Evolutionary conservation across 441 rosid genomes (phyloP), one percentile per base, ranked within the genome.

Genomic region (Capsella rubella): DNA sequence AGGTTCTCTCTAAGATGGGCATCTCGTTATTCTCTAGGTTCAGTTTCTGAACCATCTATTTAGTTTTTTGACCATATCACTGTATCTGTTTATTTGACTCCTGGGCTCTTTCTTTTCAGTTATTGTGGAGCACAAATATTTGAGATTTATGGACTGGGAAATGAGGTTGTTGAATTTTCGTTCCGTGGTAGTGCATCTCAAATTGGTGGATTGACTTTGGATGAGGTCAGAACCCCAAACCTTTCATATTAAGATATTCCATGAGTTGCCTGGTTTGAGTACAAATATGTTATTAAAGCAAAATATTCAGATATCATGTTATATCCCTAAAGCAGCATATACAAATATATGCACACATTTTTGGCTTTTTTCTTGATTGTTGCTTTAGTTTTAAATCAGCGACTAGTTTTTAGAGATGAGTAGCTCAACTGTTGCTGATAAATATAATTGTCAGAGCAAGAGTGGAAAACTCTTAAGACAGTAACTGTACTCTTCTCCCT

Each of bases 41-140:
- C 29, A 63, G 57, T 73, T 66, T 80, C 51, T 51, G 32, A 68
- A 34, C 56, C 5, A 39, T 37, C 67, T 67, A 62, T 51, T 71
- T 56, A 4, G 37, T 35, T 56, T 69, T 52, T 56, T 6, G 10
- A 50, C 42, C 69, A n/a, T 53, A 27, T 50, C 27, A 5, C 37
- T 58, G 75, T 54, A 16, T 75, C 40, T 62, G 34, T 40, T 42
- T 50, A 35, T 54, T 51, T 57, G 59, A 64, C 49, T 78, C 55
- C 67, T 75, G 55, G 69, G 61, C 79, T 77, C 79, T 47, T 65
- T 72, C 57, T 76, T 40, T 84, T 71, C 80, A 95, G 98, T 80
- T 95, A 95, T 72, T 93, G 99, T 83, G 99, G 99, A 79, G 98
- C 99, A 69, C 99, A 96, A 83, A 93, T 96, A 83, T 96, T 96